Evolutionary conservation across 2,329 filamentous ascomycete genomes (phyloP).

Genomic region (Zymoseptoria passerinii): DNA sequence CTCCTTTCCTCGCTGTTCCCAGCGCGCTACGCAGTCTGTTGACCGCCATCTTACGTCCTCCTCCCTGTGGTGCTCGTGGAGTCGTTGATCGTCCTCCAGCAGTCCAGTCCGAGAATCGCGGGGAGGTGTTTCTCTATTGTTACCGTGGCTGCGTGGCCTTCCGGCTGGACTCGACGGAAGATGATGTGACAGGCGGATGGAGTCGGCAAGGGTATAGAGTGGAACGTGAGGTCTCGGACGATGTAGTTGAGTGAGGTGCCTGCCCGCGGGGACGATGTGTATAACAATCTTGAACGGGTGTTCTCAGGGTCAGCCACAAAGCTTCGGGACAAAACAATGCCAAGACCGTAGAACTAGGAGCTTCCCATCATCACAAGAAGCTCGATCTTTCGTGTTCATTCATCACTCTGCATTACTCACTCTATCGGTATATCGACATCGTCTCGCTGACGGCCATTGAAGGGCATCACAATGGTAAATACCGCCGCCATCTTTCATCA

Average conservation of each 20-base stretch:
- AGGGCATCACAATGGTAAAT: neutral
- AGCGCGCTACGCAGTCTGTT: conserved; percentile 94
- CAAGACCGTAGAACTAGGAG: neutral
- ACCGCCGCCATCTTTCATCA: neutral
- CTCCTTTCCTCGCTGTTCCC: conserved; percentile 85
- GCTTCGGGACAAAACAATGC: neutral
- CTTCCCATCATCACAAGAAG: neutral
- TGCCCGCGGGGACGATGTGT: neutral
- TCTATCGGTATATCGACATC: neutral
- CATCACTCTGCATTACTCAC: neutral
- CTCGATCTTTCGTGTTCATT: neutral
- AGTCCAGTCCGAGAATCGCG: neutral
- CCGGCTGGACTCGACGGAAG: neutral
- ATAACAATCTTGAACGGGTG: neutral
- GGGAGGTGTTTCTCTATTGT: neutral
- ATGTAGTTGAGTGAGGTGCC: neutral
- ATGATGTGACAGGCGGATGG: neutral
- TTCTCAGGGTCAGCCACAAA: neutral
- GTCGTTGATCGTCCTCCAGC: neutral
- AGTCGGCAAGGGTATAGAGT: too few relatives aligned
- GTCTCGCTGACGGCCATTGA: neutral
- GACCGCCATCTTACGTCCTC: conserved; percentile 62
- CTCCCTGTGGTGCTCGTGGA: conserved; percentile 1
- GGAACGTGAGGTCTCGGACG: neutral
- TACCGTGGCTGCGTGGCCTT: neutral